phyloP scores from a whole-genome alignment of 2,329 filamentous ascomycete genomes.

The Gaeumannomyces tritici region DNA sequence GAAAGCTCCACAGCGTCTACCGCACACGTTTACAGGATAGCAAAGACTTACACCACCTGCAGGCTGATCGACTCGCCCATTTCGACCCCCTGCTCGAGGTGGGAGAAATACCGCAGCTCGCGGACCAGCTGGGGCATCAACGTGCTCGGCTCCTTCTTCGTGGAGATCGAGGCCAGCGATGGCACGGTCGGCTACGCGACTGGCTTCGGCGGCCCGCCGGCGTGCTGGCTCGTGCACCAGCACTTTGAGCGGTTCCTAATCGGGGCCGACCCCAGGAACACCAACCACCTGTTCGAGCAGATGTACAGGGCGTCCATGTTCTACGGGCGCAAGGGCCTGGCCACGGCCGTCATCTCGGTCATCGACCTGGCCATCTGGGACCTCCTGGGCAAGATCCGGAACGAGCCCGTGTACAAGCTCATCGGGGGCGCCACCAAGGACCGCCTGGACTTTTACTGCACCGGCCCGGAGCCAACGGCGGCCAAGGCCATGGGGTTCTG shows the following conservation, averaged over 20 bases:
- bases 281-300: constrained; percentile 86
- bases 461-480: constrained; percentile 71
- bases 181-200: constrained; percentile 92
- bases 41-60: constrained; percentile 15
- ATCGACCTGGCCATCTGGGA: constrained; percentile 93
- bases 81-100: constrained; percentile 83
- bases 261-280: constrained; percentile 81
- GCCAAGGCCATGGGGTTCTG: constrained; percentile 83
- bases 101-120: constrained; percentile 79
- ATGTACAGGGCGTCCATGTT: constrained; percentile 97
- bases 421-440: constrained; percentile 85
- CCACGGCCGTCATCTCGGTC: constrained; percentile 84
- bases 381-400: constrained; percentile 78
- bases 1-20: neutral
- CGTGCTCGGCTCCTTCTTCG: constrained; percentile 81
- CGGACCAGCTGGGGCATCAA: constrained; percentile 95
- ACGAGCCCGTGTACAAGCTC: constrained; percentile 89
- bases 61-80: constrained; percentile 91
- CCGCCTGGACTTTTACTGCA: constrained; percentile 87
- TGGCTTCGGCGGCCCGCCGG: constrained; percentile 86
- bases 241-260: constrained; percentile 90
- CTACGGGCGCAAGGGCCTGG: constrained; percentile 87
- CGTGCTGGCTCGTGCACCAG: constrained; percentile 87
- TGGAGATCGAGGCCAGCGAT: constrained; percentile 82
- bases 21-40: neutral